Percentiles rank a stretch among this genome's conserved stretches.
phyloP scores from a whole-genome alignment of 2,329 filamentous ascomycete genomes.

The Ilyonectria mors-panacis region DNA sequence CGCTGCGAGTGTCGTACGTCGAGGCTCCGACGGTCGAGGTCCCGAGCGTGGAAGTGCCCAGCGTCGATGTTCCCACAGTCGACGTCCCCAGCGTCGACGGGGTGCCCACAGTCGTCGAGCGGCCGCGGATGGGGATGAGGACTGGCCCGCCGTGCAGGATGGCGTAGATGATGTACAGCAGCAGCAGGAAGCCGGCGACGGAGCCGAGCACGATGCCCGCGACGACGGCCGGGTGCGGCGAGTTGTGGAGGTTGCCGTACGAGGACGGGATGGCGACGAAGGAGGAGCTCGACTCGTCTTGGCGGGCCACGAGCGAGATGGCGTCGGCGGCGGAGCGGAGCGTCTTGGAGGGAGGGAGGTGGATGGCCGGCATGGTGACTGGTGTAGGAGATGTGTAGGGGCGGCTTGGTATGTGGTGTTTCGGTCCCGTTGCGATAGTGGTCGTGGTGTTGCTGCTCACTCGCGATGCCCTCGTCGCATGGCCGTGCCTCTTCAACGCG shows the following conservation, averaged over 20 bases:
- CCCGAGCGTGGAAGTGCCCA: conserved; percentile 31
- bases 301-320: conserved; percentile 38
- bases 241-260: conserved; percentile 56
- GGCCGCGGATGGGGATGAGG: conserved; percentile 40
- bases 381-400: not conserved
- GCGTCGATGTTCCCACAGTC: conserved; percentile 10
- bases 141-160: conserved; percentile 61
- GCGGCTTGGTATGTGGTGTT: not conserved
- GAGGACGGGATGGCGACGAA: conserved; percentile 54
- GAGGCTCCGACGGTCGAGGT: conserved; percentile 41
- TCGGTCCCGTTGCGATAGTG: not conserved
- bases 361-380: conserved; percentile 28
- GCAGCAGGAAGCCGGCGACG: conserved; percentile 65
- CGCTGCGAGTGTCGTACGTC: conserved; percentile 36
- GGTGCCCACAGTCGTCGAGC: conserved; percentile 29
- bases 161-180: conserved; percentile 67
- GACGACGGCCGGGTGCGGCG: conserved; percentile 59
- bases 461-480: not conserved
- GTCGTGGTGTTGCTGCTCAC: not conserved
- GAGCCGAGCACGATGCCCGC: conserved; percentile 63
- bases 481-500: not conserved
- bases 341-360: conserved; percentile 36
- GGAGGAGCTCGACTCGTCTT: conserved; percentile 34
- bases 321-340: conserved; percentile 15
- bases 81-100: conserved; percentile 8